phyloP scores from a whole-genome alignment of 148 eudicot genomes.

The Fallopia convolvulus region DNA sequence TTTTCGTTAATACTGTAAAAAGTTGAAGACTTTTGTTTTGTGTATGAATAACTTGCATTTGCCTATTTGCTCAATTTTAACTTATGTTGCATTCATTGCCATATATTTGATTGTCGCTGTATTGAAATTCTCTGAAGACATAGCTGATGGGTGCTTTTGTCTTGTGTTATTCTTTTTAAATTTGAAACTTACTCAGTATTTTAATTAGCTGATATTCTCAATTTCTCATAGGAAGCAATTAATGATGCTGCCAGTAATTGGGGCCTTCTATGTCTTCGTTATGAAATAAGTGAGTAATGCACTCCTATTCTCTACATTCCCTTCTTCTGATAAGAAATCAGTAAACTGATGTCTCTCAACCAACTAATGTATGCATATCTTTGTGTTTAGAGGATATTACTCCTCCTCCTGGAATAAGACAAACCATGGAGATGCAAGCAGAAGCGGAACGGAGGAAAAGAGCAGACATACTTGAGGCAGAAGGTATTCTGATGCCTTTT shows the following conservation, averaged over 20 bases:
- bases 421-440: conserved; percentile 97
- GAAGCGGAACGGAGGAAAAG: conserved; percentile 97
- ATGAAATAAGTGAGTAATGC: conserved; percentile 68
- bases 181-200: not conserved
- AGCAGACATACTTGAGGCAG: conserved; percentile 87
- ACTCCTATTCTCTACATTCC: not conserved
- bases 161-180: not conserved
- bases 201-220: not conserved
- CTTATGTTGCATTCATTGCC: not conserved
- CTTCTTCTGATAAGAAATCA: not conserved
- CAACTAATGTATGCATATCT: not conserved
- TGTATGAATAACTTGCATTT: not conserved
- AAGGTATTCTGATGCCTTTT: conserved; percentile 40
- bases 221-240: conserved; percentile 50
- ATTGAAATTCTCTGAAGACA: not conserved
- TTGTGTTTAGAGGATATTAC: conserved; percentile 69
- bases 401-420: conserved; percentile 80
- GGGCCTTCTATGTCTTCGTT: conserved; percentile 90
- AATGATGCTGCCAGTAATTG: conserved; percentile 80
- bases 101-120: not conserved
- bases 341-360: not conserved
- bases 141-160: not conserved
- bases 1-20: not conserved
- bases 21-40: not conserved
- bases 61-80: not conserved